Evolutionary conservation across 148 eudicot genomes (phyloP).

Genomic region (Talinum fruticosum): DNA sequence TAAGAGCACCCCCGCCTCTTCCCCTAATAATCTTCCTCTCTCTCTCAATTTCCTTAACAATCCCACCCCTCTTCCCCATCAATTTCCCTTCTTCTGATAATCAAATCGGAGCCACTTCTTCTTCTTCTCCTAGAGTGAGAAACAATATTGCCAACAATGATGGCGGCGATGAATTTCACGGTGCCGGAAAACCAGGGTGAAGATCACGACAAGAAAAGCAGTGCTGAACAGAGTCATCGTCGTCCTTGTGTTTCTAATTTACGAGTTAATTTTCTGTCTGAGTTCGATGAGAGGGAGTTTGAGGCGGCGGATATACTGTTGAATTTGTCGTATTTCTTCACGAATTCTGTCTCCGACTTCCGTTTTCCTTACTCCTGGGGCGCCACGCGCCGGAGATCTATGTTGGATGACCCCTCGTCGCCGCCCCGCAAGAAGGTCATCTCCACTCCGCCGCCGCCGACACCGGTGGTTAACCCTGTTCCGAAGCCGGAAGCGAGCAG

Average conservation of each 20-base stretch:
- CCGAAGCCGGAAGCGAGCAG: conserved; percentile 9
- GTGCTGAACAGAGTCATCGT: not conserved
- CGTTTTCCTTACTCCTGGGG: conserved; percentile 11
- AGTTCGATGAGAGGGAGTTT: not conserved
- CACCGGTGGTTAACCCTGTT: not conserved
- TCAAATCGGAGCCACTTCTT: not conserved
- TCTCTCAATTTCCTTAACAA: not conserved
- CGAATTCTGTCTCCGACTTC: not conserved
- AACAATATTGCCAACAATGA: not conserved
- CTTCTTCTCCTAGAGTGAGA: not conserved
- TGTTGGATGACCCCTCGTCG: not conserved
- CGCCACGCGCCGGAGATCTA: conserved; percentile 11
- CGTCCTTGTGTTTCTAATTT: not conserved
- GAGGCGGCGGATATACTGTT: conserved; percentile 9
- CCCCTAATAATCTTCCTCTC: not conserved
- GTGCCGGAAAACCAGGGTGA: not conserved
- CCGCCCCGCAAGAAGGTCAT: not conserved
- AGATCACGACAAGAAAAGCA: not conserved
- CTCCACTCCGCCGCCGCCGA: not conserved
- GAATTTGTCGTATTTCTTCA: not conserved
- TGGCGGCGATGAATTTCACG: not conserved
- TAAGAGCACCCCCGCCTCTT: not conserved
- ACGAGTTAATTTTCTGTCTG: not conserved
- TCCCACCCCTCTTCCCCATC: not conserved
- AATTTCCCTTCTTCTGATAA: not conserved